Conservation (phyloP, 257 asterid genomes). For the Nicotiana undulata region DNA sequence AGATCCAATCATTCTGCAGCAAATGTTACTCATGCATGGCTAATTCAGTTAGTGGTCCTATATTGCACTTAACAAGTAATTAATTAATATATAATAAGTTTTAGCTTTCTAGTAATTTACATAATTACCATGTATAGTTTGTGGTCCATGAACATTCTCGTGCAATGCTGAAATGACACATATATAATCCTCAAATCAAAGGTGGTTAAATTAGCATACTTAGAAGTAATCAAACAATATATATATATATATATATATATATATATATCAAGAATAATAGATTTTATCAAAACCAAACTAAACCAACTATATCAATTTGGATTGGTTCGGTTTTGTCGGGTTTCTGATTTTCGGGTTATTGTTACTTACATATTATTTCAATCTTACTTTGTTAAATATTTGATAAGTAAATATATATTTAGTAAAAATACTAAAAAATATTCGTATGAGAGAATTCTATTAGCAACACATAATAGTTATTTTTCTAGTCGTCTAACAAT, state of each 20-base stretch:
- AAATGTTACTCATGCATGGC: conserved; percentile 48
- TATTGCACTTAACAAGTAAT: background rate
- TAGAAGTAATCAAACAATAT: background rate
- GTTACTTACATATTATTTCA: no score
- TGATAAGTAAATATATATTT: no score
- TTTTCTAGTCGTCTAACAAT: no score
- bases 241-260: no score
- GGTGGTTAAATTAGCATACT: background rate
- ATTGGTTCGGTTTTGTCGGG: no score
- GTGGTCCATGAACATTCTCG: conserved; percentile 15
- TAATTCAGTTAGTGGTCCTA: conserved; percentile 18
- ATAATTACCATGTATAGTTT: background rate
- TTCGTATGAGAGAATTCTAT: no score
- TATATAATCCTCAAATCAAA: background rate
- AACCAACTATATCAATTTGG: no score
- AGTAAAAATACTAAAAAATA: no score
- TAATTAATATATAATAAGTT: background rate
- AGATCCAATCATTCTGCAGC: conserved; percentile 34
- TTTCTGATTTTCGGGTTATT: no score
- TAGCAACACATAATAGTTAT: no score
- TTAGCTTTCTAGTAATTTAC: background rate
- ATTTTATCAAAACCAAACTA: no score
- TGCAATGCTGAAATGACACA: background rate
- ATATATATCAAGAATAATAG: background rate
- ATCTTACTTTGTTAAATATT: no score